These are phyloP conservation scores for Blechomonas ayalai DNA, from an alignment of 208 protist genomes.

Conservation along the genomic window DNA sequence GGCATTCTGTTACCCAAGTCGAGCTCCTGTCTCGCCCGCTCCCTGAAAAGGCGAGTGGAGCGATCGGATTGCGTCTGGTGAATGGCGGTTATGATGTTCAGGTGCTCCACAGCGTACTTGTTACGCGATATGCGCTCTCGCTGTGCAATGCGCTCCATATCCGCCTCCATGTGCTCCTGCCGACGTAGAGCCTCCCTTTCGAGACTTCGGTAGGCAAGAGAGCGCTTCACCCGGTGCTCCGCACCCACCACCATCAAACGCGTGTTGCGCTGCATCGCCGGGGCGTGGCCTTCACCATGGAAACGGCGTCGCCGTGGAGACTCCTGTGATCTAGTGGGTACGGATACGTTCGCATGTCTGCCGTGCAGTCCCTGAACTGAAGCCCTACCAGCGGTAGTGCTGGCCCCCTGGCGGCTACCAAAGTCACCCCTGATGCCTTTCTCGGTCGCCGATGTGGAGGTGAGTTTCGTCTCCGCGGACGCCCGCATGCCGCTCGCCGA, in stretches of 20 bases:
- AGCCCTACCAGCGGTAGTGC: too few species aligned
- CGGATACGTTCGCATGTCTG: too few species aligned
- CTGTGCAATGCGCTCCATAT: conserved; percentile 18
- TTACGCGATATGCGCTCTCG: conserved; percentile 23
- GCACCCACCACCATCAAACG: conserved; percentile 24
- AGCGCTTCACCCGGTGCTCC: conserved; percentile 19
- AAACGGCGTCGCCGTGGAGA: too few species aligned
- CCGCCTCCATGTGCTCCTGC: conserved; percentile 14
- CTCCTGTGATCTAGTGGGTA: too few species aligned
- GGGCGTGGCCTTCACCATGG: too few species aligned
- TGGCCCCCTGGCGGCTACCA: too few species aligned
- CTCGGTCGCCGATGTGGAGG: neutral
- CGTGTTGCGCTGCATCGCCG: conserved; percentile 2
- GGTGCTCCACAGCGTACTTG: conserved; percentile 24
- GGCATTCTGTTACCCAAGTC: neutral
- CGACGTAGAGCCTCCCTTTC: conserved; percentile 18
- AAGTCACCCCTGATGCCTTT: neutral
- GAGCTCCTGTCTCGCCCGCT: conserved; percentile 2
- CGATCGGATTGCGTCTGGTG: conserved; percentile 3
- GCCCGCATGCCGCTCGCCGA: neutral
- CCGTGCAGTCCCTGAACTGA: too few species aligned
- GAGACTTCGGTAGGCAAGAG: conserved; percentile 21
- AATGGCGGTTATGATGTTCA: conserved; percentile 9
- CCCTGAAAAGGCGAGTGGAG: conserved; percentile 3
- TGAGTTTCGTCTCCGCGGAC: neutral